A percentile compares a stretch with the other conserved stretches of the same genome.
Conservation (phyloP, 768 basidiomycete genomes). For the Termitomyces sp. region DNA sequence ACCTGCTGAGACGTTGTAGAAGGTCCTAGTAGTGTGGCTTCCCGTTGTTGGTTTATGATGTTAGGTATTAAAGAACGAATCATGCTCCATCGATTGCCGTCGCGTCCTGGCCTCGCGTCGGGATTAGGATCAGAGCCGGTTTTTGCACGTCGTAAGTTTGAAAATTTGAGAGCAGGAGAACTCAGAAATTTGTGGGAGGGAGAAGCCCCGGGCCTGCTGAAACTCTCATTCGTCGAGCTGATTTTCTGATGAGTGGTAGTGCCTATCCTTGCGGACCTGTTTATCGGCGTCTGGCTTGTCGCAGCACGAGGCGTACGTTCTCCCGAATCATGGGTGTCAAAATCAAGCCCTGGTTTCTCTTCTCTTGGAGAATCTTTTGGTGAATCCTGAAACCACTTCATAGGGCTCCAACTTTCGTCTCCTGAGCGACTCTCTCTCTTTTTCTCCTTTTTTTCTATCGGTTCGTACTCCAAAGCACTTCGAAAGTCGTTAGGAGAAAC, state of each 20-base stretch:
- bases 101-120: slow-evolving; percentile 24
- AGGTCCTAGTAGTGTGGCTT: slow-evolving; percentile 29
- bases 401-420: slow-evolving; percentile 51
- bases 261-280: slow-evolving; percentile 1
- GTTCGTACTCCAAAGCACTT: slow-evolving; percentile 53
- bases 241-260: neutral
- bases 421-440: slow-evolving; percentile 39
- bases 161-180: slow-evolving; percentile 11
- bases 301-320: neutral
- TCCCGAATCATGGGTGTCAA: slow-evolving; percentile 7
- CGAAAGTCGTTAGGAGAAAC: slow-evolving; percentile 43
- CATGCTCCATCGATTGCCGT: slow-evolving; percentile 48
- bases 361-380: slow-evolving; percentile 48
- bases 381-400: slow-evolving; percentile 51
- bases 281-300: neutral
- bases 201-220: neutral
- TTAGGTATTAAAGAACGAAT: slow-evolving; percentile 64
- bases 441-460: slow-evolving; percentile 52
- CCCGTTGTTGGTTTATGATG: slow-evolving; percentile 32
- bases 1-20: slow-evolving; percentile 50
- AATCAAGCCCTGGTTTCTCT: slow-evolving; percentile 33
- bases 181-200: slow-evolving; percentile 7
- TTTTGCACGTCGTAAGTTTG: slow-evolving; percentile 20
- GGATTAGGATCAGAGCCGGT: slow-evolving; percentile 24
- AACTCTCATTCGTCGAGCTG: slow-evolving; percentile 7